Conservation (phyloP, 2,329 filamentous ascomycete species). For the Beauveria asiatica region DNA sequence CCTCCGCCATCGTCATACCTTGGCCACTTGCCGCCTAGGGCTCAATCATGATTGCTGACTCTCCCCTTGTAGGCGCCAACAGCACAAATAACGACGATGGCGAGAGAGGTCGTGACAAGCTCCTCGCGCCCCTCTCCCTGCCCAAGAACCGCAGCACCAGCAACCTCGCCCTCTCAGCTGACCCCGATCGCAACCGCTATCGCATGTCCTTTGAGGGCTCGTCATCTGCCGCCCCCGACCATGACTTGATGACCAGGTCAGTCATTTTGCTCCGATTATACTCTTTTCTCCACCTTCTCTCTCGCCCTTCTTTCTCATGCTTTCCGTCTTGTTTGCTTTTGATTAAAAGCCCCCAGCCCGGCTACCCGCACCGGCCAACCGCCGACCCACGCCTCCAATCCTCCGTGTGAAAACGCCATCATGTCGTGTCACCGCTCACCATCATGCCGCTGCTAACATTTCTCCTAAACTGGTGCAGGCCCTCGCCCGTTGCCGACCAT, state of each 20-base stretch:
- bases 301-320: constrained; percentile 1
- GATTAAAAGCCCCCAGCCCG: neutral
- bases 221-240: constrained; percentile 48
- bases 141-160: constrained; percentile 60
- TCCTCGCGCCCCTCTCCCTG: constrained; percentile 40
- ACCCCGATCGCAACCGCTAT: constrained; percentile 51
- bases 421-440: constrained; percentile 2
- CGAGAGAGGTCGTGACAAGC: constrained; percentile 36
- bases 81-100: constrained; percentile 19
- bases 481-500: constrained; percentile 74
- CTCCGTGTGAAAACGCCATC: neutral
- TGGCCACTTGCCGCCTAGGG: neutral
- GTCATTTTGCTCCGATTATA: constrained; percentile 15
- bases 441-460: constrained; percentile 19
- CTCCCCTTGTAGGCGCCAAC: constrained; percentile 10
- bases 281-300: neutral
- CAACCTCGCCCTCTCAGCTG: constrained; percentile 43
- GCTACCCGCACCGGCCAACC: neutral
- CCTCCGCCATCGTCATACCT: neutral
- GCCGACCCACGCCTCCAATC: neutral
- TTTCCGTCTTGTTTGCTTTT: neutral
- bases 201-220: constrained; percentile 73
- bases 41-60: constrained; percentile 17
- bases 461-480: constrained; percentile 42
- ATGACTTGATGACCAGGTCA: constrained; percentile 67